Evolutionary conservation across 1,284 basidiomycete species (phyloP).

Genomic region (Puccinia coronata): DNA sequence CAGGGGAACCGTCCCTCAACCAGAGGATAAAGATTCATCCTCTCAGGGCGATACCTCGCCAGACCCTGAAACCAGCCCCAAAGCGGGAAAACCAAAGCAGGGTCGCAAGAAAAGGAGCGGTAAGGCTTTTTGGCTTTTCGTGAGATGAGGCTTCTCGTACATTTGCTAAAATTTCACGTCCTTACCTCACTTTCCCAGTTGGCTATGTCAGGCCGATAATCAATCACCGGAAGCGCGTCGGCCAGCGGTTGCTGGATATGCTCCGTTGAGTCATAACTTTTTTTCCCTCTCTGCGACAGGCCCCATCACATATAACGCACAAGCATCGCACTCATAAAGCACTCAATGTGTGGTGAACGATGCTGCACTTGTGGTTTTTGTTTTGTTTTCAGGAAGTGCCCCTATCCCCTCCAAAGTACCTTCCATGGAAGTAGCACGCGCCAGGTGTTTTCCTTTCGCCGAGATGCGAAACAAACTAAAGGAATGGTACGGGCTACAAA

Average conservation of each 20-base stretch:
- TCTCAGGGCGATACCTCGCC: not conserved
- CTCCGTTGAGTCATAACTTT: conserved; percentile 14
- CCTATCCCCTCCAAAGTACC: conserved; percentile 30
- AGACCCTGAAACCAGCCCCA: not conserved
- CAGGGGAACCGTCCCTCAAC: not conserved
- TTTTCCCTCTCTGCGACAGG: not conserved
- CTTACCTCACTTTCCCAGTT: conserved; percentile 9
- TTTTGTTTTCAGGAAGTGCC: conserved; percentile 18
- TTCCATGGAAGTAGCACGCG: conserved; percentile 25
- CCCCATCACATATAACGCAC: not conserved
- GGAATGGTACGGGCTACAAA: conserved; percentile 43
- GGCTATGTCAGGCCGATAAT: conserved; percentile 47
- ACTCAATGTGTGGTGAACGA: not conserved
- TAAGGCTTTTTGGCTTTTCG: not conserved
- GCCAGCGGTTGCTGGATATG: conserved; percentile 40
- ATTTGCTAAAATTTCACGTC: not conserved
- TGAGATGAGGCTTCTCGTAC: no score
- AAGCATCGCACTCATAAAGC: not conserved
- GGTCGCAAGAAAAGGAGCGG: conserved; percentile 39
- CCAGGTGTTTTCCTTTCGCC: conserved; percentile 44
- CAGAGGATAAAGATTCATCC: not conserved
- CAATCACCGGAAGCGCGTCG: conserved; percentile 32
- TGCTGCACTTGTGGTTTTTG: not conserved
- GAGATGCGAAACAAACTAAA: conserved; percentile 42
- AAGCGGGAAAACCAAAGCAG: conserved; percentile 29